phyloP scores from a whole-genome alignment of 139 green algal species.

The Chlamydomonas sp. region DNA sequence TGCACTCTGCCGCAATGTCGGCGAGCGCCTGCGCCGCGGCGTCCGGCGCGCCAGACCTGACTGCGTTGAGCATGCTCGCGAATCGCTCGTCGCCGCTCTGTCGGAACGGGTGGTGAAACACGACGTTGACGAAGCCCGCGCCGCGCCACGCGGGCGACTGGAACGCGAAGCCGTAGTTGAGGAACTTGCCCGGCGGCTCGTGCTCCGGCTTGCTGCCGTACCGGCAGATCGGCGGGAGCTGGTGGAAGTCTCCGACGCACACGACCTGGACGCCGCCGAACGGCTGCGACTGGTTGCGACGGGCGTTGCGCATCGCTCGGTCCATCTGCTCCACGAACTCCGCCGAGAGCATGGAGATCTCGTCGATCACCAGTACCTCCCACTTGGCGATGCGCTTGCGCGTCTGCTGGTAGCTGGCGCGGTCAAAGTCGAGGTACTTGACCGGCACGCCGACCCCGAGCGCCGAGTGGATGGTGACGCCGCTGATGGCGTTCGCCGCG shows the following conservation, averaged over 20 bases:
- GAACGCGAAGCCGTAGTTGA: slow-evolving; percentile 3
- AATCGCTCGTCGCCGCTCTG: background rate
- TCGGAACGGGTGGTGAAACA: background rate
- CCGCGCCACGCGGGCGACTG: background rate
- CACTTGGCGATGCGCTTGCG: slow-evolving; percentile 17
- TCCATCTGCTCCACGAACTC: background rate
- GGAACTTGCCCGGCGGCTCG: background rate
- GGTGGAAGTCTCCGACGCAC: background rate
- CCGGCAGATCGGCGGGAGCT: background rate
- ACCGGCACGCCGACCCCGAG: slow-evolving; percentile 33
- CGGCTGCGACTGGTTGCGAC: background rate
- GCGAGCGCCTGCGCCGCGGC: background rate
- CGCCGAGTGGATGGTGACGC: slow-evolving; percentile 47
- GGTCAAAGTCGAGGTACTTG: slow-evolving; percentile 36
- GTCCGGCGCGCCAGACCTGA: background rate
- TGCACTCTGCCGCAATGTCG: background rate
- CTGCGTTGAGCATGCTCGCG: background rate
- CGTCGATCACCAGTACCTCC: slow-evolving; percentile 14
- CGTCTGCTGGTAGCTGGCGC: slow-evolving; percentile 27
- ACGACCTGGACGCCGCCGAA: background rate
- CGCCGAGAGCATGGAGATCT: background rate
- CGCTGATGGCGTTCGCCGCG: slow-evolving; percentile 56
- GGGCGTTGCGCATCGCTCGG: background rate
- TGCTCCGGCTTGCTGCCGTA: background rate
- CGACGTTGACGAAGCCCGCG: background rate